These are phyloP conservation scores for Stephanodiscus minutulus DNA, from an alignment of 108 stramenopile species.

Conservation along the genomic window DNA sequence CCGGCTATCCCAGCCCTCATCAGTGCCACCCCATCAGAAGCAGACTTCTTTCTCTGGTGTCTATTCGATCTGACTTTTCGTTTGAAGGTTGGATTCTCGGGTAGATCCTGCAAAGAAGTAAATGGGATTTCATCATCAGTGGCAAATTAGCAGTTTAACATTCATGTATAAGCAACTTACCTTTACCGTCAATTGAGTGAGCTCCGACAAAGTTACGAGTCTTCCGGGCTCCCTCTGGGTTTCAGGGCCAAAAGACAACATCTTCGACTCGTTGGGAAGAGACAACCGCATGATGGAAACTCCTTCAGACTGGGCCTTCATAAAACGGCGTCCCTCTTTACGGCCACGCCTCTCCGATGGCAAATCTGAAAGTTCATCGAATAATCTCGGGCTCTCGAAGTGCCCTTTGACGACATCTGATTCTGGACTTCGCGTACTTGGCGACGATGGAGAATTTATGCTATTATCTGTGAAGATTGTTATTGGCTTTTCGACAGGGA, in stretches of 20 bases:
- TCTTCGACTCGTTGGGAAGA: background rate
- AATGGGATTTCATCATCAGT: background rate
- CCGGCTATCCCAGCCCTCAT: constrained; percentile 33
- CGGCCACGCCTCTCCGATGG: background rate
- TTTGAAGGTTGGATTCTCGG: constrained; percentile 13
- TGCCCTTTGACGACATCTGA: background rate
- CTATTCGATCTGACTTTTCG: constrained; percentile 10
- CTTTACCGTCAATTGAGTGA: constrained; percentile 19
- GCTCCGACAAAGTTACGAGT: constrained; percentile 34
- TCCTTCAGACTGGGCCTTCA: constrained; percentile 34
- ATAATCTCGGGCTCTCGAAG: constrained; percentile 1
- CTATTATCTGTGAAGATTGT: background rate
- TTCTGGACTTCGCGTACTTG: background rate
- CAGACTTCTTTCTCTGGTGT: constrained; percentile 43
- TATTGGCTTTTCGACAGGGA: background rate
- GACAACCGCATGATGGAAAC: constrained; percentile 31
- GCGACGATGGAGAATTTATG: background rate
- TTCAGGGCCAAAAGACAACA: background rate
- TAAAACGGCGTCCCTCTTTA: constrained; percentile 18
- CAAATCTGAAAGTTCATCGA: background rate
- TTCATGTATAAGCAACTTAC: constrained; percentile 5
- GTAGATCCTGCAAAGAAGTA: constrained; percentile 25
- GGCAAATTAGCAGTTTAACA: background rate
- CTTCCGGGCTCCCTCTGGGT: constrained; percentile 11
- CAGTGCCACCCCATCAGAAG: constrained; percentile 50